These are phyloP conservation scores for Caloboletus firmus DNA, from an alignment of 1,284 basidiomycete species.

Conservation along the genomic window DNA sequence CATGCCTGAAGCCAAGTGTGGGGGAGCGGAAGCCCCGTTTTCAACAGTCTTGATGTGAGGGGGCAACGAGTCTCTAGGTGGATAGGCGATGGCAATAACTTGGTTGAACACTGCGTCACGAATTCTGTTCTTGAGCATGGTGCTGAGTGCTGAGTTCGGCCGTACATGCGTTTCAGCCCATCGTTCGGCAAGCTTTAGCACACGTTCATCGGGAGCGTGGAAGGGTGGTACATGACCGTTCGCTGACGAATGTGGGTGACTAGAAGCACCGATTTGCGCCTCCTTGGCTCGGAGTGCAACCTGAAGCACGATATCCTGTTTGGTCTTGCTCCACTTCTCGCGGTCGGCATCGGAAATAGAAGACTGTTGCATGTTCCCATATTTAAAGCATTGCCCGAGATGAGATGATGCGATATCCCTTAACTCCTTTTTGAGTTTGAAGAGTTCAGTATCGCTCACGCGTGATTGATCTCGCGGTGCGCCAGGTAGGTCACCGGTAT, in stretches of 20 bases:
- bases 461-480: conserved; percentile 31
- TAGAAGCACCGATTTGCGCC: conserved; percentile 30
- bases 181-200: conserved; percentile 57
- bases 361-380: conserved; percentile 25
- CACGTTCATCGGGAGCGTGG: conserved; percentile 48
- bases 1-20: conserved; percentile 53
- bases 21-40: conserved; percentile 13
- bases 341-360: conserved; percentile 39
- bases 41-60: conserved; percentile 28
- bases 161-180: conserved; percentile 66
- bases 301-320: conserved; percentile 65
- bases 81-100: conserved; percentile 54
- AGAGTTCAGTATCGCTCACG: conserved; percentile 50
- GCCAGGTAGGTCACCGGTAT: conserved; percentile 29
- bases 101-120: conserved; percentile 63
- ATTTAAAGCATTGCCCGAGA: conserved; percentile 55
- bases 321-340: conserved; percentile 48
- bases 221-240: conserved; percentile 17
- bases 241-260: conserved; percentile 11
- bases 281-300: conserved; percentile 61
- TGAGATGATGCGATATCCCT: conserved; percentile 69
- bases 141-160: conserved; percentile 52
- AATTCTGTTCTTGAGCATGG: conserved; percentile 60
- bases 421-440: conserved; percentile 71
- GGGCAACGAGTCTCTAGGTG: conserved; percentile 39